Conservation (phyloP, 805 yeast species). For the Kurtzmaniella cleridarum region DNA sequence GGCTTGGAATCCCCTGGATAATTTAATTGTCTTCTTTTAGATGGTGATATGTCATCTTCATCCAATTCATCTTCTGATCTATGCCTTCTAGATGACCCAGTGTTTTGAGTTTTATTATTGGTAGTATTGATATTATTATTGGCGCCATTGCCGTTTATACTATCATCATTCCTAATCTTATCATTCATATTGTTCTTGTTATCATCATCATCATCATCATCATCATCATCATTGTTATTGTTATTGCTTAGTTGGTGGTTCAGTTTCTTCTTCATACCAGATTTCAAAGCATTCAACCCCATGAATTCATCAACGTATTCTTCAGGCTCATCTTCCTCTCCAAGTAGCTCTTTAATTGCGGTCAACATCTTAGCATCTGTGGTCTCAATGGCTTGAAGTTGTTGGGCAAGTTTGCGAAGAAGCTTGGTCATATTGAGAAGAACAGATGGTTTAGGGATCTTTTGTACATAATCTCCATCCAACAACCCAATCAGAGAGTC, state of each 20-base stretch:
- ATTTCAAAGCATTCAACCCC: too few relatives aligned
- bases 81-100: too few relatives aligned
- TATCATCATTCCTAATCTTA: constrained; percentile 2
- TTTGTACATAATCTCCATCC: constrained; percentile 50
- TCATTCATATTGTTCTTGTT: constrained; percentile 2
- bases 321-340: constrained; percentile 5
- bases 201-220: constrained; percentile 3
- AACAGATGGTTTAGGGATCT: constrained; percentile 36
- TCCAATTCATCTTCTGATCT: constrained; percentile 9
- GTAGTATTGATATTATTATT: constrained; percentile 3
- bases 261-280: neutral
- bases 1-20: too few relatives aligned
- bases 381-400: constrained; percentile 28
- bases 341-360: constrained; percentile 12
- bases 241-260: constrained; percentile 4
- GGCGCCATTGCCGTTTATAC: constrained; percentile 8
- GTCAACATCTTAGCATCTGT: constrained; percentile 23
- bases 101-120: too few relatives aligned
- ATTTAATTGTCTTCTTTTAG: constrained; percentile 6
- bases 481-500: constrained; percentile 56
- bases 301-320: constrained; percentile 4
- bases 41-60: constrained; percentile 7
- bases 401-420: constrained; percentile 34
- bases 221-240: constrained; percentile 2
- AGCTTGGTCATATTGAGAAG: constrained; percentile 41